Evolutionary conservation across 2,329 filamentous ascomycete genomes (phyloP), one percentile per base, ranked within the genome.

Genomic region (Nemania serpens): DNA sequence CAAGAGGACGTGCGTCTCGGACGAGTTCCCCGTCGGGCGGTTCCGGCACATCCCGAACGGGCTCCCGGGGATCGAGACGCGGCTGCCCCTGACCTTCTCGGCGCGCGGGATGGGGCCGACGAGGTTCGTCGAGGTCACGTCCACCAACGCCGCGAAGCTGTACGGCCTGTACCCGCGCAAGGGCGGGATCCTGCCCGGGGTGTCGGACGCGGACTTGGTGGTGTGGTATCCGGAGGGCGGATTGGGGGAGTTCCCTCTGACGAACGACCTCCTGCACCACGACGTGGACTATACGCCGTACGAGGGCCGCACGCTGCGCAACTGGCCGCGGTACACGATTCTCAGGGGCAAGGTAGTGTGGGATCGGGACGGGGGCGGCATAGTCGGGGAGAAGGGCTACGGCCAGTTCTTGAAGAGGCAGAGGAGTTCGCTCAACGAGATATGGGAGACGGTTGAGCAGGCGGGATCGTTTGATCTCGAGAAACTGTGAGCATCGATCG

Each of bases 211-310:
- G 1, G 84, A 87, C 70, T 70, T 87, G 37, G 81, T 81, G 11
- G 79, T 86, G 18, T 87, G 84, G 83, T 83, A 85, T 70, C 82
- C 82, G 1, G 73, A 79, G 11, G 76, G 73, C 2, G 73, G 69
- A 55, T 65, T 79, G 66, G 69, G 79, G 17, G 71, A 75, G 12
- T 78, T 84, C 63, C 71, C 67, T 20, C 61, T 84, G 58, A 81
- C 73, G 42, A 86, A 87, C 66, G 74, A 75, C 7, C 81, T 82
- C 73, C 70, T 88, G 63, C 85, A 88, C 71, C 85, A 88, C 69
- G 78, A 84, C 61, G 81, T 86, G 2, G 85, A 88, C 67, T 87
- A 88, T 67, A 87, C 85, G 9, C 85, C 85, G 0, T 88, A 83
- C 66, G 85, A 88, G 69, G 84, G 85, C 0, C 77, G 76, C 50